Base-by-base conservation (phyloP, 2,329 filamentous ascomycete species). In the Botrytis squamosa region DNA sequence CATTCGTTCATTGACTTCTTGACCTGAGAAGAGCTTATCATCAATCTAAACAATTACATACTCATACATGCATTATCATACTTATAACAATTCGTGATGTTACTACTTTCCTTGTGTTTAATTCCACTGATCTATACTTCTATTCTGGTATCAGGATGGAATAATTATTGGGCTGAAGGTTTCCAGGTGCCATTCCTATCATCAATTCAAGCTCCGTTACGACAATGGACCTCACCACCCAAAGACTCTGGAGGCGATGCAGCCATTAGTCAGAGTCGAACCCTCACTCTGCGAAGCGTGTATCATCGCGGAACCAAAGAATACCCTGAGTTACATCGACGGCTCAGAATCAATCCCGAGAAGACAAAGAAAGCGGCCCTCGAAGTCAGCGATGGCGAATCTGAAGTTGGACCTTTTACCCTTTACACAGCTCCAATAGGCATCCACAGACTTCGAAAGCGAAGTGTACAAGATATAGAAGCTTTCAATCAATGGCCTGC, bases 211-310 rank as follows among this genome's bases (percentile, higher is more conserved):
- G 63, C 44, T 29, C 70, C 49, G 9, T 68, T 68, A 60, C 22
- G 33, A 55, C 25, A 49, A 46, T 60, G 71, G 71, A 42, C 52
- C 40, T 60, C 71, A n/a, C 44, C 71, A 42, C 52, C 70, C 52
- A 44, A 25, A 49, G 49, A 25, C 52, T n/a, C 52, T 25, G 40
- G 40, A 40, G 55, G 36, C 16, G 20, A 16, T 60, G 42, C 52
- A 33, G 71, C 7, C 40, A 62, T 66, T 29, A 22, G 52, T 49
- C 29, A 40, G 64, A 72, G 49, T 70, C 66, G 57, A 36, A 63
- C 66, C n/a, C 66, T 73, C 57, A 70, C 71, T 33, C 67, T 73
- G 38, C 71, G 71, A 64, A 70, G 66, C 38, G 33, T 73, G 29
- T 64, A 73, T 63, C 71, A 73, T 64, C 71, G 59, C 36, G 71